Percentiles rank a stretch among this genome's conserved stretches.
phyloP scores from a whole-genome alignment of 805 yeast species.

The Nakazawaea siamensis region DNA sequence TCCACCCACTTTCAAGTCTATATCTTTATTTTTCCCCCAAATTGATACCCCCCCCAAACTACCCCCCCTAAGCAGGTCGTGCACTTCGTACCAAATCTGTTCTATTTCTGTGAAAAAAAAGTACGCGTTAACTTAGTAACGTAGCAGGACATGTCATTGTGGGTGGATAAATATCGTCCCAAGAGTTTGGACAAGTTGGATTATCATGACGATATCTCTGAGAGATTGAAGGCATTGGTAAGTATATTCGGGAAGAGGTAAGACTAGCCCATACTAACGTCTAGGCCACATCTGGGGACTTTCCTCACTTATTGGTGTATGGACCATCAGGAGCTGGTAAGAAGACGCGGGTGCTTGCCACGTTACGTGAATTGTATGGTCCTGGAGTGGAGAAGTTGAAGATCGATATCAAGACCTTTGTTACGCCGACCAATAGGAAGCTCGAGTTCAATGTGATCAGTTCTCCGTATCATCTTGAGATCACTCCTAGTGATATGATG shows the following conservation, averaged over 20 bases:
- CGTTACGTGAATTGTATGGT: constrained; percentile 76
- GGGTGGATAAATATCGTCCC: constrained; percentile 96
- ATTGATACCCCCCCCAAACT: no score
- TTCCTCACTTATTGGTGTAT: constrained; percentile 86
- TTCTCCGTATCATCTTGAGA: constrained; percentile 83
- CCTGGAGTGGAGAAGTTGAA: constrained; percentile 74
- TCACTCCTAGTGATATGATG: constrained; percentile 96
- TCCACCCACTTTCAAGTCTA: background rate
- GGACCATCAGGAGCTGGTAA: constrained; percentile 98
- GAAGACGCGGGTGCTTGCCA: constrained; percentile 82
- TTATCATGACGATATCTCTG: constrained; percentile 60
- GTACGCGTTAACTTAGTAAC: no score
- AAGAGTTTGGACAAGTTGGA: constrained; percentile 51
- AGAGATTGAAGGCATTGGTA: constrained; percentile 50
- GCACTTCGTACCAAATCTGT: no score
- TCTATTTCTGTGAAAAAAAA: no score
- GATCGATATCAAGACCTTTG: constrained; percentile 83
- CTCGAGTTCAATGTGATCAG: constrained; percentile 91
- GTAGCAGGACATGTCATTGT: constrained; percentile 59
- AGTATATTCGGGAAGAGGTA: constrained; percentile 7
- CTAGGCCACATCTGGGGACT: constrained; percentile 62
- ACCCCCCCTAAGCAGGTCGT: no score
- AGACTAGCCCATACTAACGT: background rate
- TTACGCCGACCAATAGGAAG: constrained; percentile 64
- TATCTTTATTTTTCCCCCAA: no score